phyloP scores from a whole-genome alignment of 345 rosid genomes.

The Cochlearia excelsa region DNA sequence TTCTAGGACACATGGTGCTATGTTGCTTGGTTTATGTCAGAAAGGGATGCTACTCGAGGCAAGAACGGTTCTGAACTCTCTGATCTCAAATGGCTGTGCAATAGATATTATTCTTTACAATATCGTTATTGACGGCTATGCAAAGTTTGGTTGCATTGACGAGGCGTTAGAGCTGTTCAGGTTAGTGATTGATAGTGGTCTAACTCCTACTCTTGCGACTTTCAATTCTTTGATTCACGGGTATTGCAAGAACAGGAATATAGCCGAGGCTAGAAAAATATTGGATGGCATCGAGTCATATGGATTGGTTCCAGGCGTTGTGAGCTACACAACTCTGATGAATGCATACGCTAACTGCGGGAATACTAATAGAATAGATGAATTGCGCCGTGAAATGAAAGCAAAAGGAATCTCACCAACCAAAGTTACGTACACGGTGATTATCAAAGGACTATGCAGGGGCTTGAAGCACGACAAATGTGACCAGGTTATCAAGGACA shows the following conservation, averaged over 20 bases:
- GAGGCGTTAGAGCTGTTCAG: slow-evolving; percentile 53
- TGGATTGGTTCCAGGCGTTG: slow-evolving; percentile 52
- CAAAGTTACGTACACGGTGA: slow-evolving; percentile 59
- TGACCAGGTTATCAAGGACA: slow-evolving; percentile 38
- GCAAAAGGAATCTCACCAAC: slow-evolving; percentile 41
- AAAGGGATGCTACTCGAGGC: slow-evolving; percentile 55
- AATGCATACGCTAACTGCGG: slow-evolving; percentile 59
- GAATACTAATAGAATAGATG: slow-evolving; percentile 34
- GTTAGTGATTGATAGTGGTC: slow-evolving; percentile 40
- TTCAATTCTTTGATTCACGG: slow-evolving; percentile 67
- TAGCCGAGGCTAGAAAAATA: slow-evolving; percentile 46
- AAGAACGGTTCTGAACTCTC: slow-evolving; percentile 50
- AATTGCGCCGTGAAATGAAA: slow-evolving; percentile 55
- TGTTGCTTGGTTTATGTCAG: slow-evolving; percentile 55
- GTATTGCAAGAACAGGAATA: slow-evolving; percentile 45
- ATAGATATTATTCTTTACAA: slow-evolving; percentile 55
- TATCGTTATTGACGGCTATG: slow-evolving; percentile 66
- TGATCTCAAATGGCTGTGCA: slow-evolving; percentile 37
- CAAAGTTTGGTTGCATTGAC: slow-evolving; percentile 45
- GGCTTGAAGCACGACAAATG: slow-evolving; percentile 45
- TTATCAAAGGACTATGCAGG: slow-evolving; percentile 62
- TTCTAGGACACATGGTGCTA: slow-evolving; percentile 44
- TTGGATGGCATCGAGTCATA: slow-evolving; percentile 44
- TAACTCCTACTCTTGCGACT: slow-evolving; percentile 56
- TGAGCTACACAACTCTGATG: slow-evolving; percentile 75